A percentile compares a stretch with the other conserved stretches of the same genome.
phyloP scores from a whole-genome alignment of 495 filamentous ascomycete species.

The Talaromyces adpressus region DNA sequence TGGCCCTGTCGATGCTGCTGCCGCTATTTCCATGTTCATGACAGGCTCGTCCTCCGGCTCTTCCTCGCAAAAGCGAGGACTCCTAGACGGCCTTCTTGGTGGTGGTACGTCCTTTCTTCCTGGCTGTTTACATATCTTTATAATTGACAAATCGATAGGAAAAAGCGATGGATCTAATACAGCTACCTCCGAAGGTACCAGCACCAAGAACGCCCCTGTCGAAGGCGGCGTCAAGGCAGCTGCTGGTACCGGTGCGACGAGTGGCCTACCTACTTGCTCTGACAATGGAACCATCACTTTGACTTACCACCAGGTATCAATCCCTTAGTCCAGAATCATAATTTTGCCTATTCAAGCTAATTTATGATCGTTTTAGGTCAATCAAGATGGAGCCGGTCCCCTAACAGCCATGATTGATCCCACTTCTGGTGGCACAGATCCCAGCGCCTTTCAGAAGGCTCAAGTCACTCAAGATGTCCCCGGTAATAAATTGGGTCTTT shows the following conservation, averaged over 20 bases:
- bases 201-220: conserved; percentile 23
- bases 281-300: conserved; percentile 43
- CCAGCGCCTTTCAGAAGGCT: conserved; percentile 45
- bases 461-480: conserved; percentile 52
- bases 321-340: background rate
- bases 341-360: background rate
- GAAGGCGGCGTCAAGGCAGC: conserved; percentile 37
- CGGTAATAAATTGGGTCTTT: conserved; percentile 43
- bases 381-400: conserved; percentile 33
- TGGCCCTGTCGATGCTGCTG: conserved; percentile 42
- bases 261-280: conserved; percentile 44
- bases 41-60: background rate
- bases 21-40: conserved; percentile 29
- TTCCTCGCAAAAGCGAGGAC: conserved; percentile 2
- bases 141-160: too few species aligned
- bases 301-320: conserved; percentile 25
- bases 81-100: conserved; percentile 3
- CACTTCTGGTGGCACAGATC: conserved; percentile 49
- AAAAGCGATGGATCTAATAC: background rate
- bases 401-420: conserved; percentile 27
- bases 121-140: too few species aligned
- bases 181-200: conserved; percentile 22
- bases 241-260: conserved; percentile 30
- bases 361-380: conserved; percentile 16
- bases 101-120: background rate